A percentile compares a stretch with the other conserved stretches of the same genome.
phyloP scores from a whole-genome alignment of 2,329 filamentous ascomycete genomes.

The Hymenoscyphus albidus region DNA sequence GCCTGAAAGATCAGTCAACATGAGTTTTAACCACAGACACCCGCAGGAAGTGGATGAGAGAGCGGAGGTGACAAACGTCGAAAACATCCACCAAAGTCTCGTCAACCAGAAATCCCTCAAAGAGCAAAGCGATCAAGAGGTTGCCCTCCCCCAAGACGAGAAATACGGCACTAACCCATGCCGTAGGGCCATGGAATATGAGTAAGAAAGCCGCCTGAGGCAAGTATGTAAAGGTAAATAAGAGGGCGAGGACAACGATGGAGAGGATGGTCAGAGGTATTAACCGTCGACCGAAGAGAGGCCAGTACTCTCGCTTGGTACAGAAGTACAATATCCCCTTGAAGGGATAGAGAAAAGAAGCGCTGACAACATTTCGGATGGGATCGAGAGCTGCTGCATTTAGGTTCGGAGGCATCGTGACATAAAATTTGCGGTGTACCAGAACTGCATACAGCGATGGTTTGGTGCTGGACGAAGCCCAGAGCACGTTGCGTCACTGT shows the following conservation, averaged over 20 bases:
- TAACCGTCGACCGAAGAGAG: slow-evolving; percentile 72
- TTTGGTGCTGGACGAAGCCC: neutral
- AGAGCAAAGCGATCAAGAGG: slow-evolving; percentile 44
- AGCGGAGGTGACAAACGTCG: slow-evolving; percentile 50
- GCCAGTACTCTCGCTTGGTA: slow-evolving; percentile 74
- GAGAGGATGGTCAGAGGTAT: slow-evolving; percentile 81
- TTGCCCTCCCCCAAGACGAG: slow-evolving; percentile 74
- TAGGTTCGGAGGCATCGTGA: neutral
- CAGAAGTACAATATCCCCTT: slow-evolving; percentile 81
- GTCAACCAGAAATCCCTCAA: slow-evolving; percentile 79
- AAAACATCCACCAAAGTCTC: slow-evolving; percentile 78
- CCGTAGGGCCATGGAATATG: slow-evolving; percentile 80
- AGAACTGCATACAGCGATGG: neutral
- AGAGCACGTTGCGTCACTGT: neutral
- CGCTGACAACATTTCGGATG: slow-evolving; percentile 28
- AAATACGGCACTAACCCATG: slow-evolving; percentile 87
- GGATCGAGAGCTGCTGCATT: slow-evolving; percentile 17
- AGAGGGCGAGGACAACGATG: slow-evolving; percentile 72
- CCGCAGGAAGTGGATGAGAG: neutral
- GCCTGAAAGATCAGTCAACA: slow-evolving; percentile 33
- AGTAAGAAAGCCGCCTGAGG: slow-evolving; percentile 86
- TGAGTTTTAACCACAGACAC: neutral
- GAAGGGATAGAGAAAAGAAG: slow-evolving; percentile 48
- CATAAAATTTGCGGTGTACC: neutral
- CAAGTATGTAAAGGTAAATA: slow-evolving; percentile 85